These are phyloP conservation scores for Corniculantispora saksenae DNA, from an alignment of 2,329 filamentous ascomycete genomes.

Conservation along the genomic window DNA sequence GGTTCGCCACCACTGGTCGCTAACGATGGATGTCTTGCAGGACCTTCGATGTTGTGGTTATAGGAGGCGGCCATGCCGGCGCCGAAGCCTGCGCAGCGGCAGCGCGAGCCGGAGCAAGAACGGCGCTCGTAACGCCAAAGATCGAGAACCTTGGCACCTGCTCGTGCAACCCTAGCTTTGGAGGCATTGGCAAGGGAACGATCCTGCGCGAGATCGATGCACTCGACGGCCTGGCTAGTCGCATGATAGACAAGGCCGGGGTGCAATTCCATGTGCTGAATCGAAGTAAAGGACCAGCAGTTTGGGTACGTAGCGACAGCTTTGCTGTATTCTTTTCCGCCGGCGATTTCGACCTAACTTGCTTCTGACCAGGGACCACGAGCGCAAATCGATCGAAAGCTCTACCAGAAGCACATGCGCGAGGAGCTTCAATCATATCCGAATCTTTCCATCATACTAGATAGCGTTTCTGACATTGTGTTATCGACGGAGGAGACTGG, in stretches of 20 bases:
- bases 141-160: constrained; percentile 89
- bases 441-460: constrained; percentile 78
- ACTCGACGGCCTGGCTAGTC: constrained; percentile 83
- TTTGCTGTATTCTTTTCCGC: not conserved
- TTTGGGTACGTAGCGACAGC: constrained; percentile 62
- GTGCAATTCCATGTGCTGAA: constrained; percentile 94
- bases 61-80: constrained; percentile 93
- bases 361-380: constrained; percentile 65
- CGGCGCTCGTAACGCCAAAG: constrained; percentile 86
- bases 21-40: constrained; percentile 39
- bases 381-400: constrained; percentile 87
- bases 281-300: constrained; percentile 84
- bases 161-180: constrained; percentile 96
- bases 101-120: constrained; percentile 83
- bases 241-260: constrained; percentile 89
- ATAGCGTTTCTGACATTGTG: constrained; percentile 90
- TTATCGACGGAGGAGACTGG: constrained; percentile 47
- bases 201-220: constrained; percentile 96
- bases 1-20: constrained; percentile 12
- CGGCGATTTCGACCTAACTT: not conserved
- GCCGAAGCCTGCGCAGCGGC: constrained; percentile 91
- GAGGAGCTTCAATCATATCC: constrained; percentile 78
- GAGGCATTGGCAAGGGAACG: constrained; percentile 97
- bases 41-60: constrained; percentile 88
- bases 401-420: constrained; percentile 90